Percentiles rank a stretch among this genome's conserved stretches.
These are phyloP conservation scores for Quercus phellos DNA, from an alignment of 331 rosid species.

Conservation along the genomic window DNA sequence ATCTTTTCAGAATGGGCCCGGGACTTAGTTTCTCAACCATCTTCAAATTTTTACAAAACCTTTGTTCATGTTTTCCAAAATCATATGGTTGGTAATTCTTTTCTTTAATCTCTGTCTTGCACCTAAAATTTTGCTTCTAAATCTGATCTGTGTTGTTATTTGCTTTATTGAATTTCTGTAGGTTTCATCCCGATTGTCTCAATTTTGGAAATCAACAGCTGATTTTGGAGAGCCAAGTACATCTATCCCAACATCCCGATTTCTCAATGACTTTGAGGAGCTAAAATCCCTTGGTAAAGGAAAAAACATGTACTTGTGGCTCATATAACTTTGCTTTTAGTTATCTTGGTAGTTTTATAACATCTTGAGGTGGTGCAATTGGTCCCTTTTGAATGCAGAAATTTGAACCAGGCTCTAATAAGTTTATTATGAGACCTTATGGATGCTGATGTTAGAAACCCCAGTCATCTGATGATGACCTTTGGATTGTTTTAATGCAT, in stretches of 20 bases:
- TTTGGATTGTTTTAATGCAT: too few relatives aligned
- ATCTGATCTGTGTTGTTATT: not conserved
- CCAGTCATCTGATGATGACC: too few relatives aligned
- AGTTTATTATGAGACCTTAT: not conserved
- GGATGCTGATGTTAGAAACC: too few relatives aligned
- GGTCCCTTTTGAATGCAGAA: not conserved
- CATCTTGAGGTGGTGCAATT: not conserved
- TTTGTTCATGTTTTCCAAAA: conserved; percentile 58
- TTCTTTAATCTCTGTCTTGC: conserved; percentile 11
- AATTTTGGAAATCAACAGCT: conserved; percentile 68
- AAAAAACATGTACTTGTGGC: conserved; percentile 16
- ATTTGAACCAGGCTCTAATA: not conserved
- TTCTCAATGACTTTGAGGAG: conserved; percentile 95
- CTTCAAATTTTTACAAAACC: conserved; percentile 52
- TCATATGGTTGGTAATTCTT: conserved; percentile 51
- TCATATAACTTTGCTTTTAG: not conserved
- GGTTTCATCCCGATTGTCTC: conserved; percentile 65
- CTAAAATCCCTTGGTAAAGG: conserved; percentile 78
- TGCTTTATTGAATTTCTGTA: conserved; percentile 22
- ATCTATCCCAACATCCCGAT: conserved; percentile 67
- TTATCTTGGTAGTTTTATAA: not conserved
- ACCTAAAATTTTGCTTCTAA: conserved; percentile 10
- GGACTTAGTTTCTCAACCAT: conserved; percentile 68
- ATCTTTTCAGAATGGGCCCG: conserved; percentile 64
- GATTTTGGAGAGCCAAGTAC: conserved; percentile 58